phyloP scores from a whole-genome alignment of 192 early-diverging fungal genomes.

The Lobosporangium transversale region DNA sequence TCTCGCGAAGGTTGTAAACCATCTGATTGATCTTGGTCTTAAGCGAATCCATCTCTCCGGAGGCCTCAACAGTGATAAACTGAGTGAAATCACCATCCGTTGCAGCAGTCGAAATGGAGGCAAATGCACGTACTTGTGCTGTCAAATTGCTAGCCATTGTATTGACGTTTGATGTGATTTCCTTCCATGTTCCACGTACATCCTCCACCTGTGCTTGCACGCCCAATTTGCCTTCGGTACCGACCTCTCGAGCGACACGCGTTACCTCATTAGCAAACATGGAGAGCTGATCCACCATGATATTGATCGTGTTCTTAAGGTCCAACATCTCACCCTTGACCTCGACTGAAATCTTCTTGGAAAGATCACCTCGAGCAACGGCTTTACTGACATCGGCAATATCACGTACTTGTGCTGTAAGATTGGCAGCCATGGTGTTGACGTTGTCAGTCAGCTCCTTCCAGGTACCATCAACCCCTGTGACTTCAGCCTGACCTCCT shows the following conservation, averaged over 20 bases:
- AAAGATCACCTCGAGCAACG: constrained; percentile 67
- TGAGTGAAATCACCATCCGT: constrained; percentile 76
- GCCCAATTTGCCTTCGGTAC: constrained; percentile 82
- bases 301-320: constrained; percentile 78
- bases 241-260: constrained; percentile 78
- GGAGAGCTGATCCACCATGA: constrained; percentile 71
- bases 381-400: constrained; percentile 70
- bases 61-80: constrained; percentile 81
- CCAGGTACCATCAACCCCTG: constrained; percentile 64
- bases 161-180: constrained; percentile 79
- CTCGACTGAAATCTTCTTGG: constrained; percentile 67
- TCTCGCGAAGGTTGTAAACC: constrained; percentile 79
- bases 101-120: constrained; percentile 77
- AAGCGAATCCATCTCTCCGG: constrained; percentile 86
- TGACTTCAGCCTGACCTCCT: constrained; percentile 67
- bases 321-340: constrained; percentile 76
- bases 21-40: constrained; percentile 89
- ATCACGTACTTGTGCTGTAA: constrained; percentile 69
- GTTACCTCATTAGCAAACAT: constrained; percentile 72
- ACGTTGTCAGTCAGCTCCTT: constrained; percentile 69
- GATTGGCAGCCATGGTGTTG: constrained; percentile 68
- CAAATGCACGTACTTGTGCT: constrained; percentile 85
- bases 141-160: constrained; percentile 79
- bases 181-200: constrained; percentile 82
- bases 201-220: constrained; percentile 77